Evolutionary conservation across 257 asterid genomes (phyloP), one percentile per base, ranked within the genome.

Genomic region (Solanum bulbocastanum): DNA sequence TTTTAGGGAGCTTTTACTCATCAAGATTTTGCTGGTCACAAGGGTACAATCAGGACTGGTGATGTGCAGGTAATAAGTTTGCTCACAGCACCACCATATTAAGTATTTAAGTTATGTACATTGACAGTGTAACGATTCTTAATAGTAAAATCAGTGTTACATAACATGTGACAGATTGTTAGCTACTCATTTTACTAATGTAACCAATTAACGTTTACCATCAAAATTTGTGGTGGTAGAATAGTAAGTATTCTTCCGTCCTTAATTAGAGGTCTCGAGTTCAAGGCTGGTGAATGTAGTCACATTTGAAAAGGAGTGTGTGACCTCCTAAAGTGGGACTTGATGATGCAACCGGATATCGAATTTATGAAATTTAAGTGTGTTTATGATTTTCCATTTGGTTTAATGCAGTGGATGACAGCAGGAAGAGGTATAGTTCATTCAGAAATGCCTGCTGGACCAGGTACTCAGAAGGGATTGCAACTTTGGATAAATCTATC

Each of bases 381-480:
- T n/a, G 13, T 39, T 25, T 25, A 30, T 27, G 6, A 89, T 66
- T 74, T 79, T 46, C 16, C 18, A 8, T 27, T 35, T 68, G 39
- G 87, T 76, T 27, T 11, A 58, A 14, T 74, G 91, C 93, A 97
- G 98, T 97, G 99, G 99, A 96, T 96, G 99, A 97, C 99, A 5
- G 98, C 98, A 27, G 98, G 99, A n/a, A 93, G 98, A 88, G 99
- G 99, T 74, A 94, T 97, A 23, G 93, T 97, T 75, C 99, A 97
- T 92, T 94, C 99, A 4, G 99, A 97, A 93, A 97, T 97, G 99
- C 99, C 99, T 9, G 96, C 92, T 30, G 99, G 95, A 22, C 96
- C 90, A 87, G 98, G 97, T 58, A 73, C 94, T 78, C 93, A 94
- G 42, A 91, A 85, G 14, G 99, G 98, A 14, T 89, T 97, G 88